phyloP scores from a whole-genome alignment of 2,329 filamentous ascomycete genomes.

The Mollisia scopiformis region DNA sequence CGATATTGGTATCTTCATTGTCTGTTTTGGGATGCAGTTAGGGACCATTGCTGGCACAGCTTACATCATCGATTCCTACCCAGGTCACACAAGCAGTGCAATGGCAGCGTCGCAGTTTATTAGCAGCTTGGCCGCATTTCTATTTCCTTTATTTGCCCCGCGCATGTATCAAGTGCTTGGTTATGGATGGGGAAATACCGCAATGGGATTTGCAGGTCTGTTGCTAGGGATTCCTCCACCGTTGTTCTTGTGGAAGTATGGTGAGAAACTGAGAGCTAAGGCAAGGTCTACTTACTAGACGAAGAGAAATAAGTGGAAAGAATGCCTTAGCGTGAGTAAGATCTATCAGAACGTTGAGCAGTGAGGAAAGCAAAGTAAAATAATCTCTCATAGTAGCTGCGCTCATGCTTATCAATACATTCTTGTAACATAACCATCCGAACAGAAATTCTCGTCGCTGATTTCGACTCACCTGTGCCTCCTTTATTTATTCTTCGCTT shows the following conservation, averaged over 20 bases:
- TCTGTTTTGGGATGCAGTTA: slow-evolving; percentile 47
- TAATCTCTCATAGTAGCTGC: too few species aligned
- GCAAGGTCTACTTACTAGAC: slow-evolving; percentile 24
- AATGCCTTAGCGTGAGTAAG: too few species aligned
- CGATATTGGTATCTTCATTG: slow-evolving; percentile 53
- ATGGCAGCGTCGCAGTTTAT: slow-evolving; percentile 41
- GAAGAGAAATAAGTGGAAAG: too few species aligned
- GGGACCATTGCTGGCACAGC: slow-evolving; percentile 34
- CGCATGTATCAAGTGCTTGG: slow-evolving; percentile 27
- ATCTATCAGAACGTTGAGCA: too few species aligned
- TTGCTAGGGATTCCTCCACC: slow-evolving; percentile 50
- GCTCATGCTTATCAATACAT: too few species aligned
- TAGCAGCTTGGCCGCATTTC: slow-evolving; percentile 27
- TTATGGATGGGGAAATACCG: slow-evolving; percentile 51
- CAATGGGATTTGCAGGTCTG: slow-evolving; percentile 38
- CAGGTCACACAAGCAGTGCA: slow-evolving; percentile 34
- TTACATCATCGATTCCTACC: slow-evolving; percentile 55
- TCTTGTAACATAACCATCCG: too few species aligned
- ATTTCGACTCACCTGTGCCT: too few species aligned
- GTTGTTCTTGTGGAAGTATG: slow-evolving; percentile 43
- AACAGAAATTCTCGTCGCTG: too few species aligned
- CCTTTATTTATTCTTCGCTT: too few species aligned
- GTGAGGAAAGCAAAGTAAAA: too few species aligned
- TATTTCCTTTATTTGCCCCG: slow-evolving; percentile 38
- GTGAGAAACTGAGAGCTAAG: slow-evolving; percentile 37